Conservation (phyloP, 177 flowering plant genomes). For the Vitis hybrid region DNA sequence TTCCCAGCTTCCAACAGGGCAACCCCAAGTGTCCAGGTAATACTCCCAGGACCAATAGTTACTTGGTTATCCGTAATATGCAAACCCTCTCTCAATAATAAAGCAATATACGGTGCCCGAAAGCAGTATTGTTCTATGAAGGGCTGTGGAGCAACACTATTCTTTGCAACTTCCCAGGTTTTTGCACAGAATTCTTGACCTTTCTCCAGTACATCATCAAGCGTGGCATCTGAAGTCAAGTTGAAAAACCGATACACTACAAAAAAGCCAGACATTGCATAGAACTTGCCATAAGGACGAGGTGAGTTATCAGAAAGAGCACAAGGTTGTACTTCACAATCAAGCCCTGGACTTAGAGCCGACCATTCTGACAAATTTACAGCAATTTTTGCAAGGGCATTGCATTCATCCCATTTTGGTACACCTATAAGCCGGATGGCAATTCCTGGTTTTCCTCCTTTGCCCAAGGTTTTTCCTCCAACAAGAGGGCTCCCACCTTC, state of each 20-base stretch:
- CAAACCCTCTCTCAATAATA: slow-evolving; percentile 84
- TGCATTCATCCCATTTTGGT: slow-evolving; percentile 88
- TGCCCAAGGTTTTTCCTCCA: slow-evolving; percentile 35
- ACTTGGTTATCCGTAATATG: slow-evolving; percentile 73
- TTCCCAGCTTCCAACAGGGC: slow-evolving; percentile 85
- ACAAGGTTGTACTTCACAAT: slow-evolving; percentile 90
- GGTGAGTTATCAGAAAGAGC: slow-evolving; percentile 64
- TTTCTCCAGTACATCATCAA: slow-evolving; percentile 82
- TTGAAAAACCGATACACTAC: slow-evolving; percentile 94
- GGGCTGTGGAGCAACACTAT: slow-evolving; percentile 90
- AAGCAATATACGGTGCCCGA: slow-evolving; percentile 87
- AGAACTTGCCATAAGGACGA: slow-evolving; percentile 76
- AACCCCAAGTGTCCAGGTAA: slow-evolving; percentile 97
- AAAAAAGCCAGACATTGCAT: slow-evolving; percentile 93
- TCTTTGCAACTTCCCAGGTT: slow-evolving; percentile 76
- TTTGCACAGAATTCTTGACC: slow-evolving; percentile 84
- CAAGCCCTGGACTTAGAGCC: slow-evolving; percentile 51
- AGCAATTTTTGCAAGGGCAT: slow-evolving; percentile 66
- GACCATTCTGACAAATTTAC: slow-evolving; percentile 97
- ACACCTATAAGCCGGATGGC: slow-evolving; percentile 61
- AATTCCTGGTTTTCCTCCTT: slow-evolving; percentile 52
- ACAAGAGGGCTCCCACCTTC: slow-evolving; percentile 53
- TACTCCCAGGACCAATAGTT: slow-evolving; percentile 88
- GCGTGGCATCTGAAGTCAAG: slow-evolving; percentile 67
- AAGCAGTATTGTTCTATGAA: slow-evolving; percentile 97